phyloP scores from a whole-genome alignment of 805 yeast genomes.

The Metschnikowia matae region DNA sequence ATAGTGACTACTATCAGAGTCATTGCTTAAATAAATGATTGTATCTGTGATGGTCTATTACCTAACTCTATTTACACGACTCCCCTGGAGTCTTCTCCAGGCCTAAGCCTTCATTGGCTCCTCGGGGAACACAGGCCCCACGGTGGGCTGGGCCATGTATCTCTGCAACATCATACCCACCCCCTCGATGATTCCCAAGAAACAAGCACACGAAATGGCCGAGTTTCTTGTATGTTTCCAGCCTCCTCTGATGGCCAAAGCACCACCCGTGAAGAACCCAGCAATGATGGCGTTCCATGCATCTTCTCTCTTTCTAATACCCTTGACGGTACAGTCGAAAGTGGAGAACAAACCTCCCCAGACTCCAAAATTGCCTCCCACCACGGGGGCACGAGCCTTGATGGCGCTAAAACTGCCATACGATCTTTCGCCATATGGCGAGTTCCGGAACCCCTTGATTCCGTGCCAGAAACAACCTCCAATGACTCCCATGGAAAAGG shows the following conservation, averaged over 20 bases:
- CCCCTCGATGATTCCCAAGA: slow-evolving; percentile 96
- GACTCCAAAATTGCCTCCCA: slow-evolving; percentile 98
- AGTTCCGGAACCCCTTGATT: slow-evolving; percentile 96
- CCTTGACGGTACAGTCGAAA: slow-evolving; percentile 93
- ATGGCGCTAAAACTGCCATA: slow-evolving; percentile 85
- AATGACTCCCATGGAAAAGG: slow-evolving; percentile 97
- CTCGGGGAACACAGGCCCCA: slow-evolving; percentile 45
- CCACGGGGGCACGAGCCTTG: slow-evolving; percentile 95
- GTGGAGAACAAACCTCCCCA: slow-evolving; percentile 99
- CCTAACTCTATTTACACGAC: too few relatives aligned
- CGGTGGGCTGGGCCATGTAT: slow-evolving; percentile 69
- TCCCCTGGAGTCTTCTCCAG: background rate
- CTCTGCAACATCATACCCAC: slow-evolving; percentile 95
- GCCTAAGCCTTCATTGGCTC: slow-evolving; percentile 37
- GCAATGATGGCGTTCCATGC: slow-evolving; percentile 98
- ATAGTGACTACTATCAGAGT: too few relatives aligned
- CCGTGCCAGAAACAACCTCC: slow-evolving; percentile 99
- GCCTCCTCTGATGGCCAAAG: slow-evolving; percentile 97
- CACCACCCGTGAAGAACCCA: slow-evolving; percentile 97
- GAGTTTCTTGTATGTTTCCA: slow-evolving; percentile 95
- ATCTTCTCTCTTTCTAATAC: slow-evolving; percentile 94
- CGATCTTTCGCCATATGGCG: slow-evolving; percentile 95
- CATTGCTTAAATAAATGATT: too few relatives aligned
- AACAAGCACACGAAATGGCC: slow-evolving; percentile 96
- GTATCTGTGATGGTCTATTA: too few relatives aligned